Percentiles rank a stretch among this genome's conserved stretches.
phyloP scores from a whole-genome alignment of 2,329 filamentous ascomycete genomes.

The Beauveria rudraprayagi region DNA sequence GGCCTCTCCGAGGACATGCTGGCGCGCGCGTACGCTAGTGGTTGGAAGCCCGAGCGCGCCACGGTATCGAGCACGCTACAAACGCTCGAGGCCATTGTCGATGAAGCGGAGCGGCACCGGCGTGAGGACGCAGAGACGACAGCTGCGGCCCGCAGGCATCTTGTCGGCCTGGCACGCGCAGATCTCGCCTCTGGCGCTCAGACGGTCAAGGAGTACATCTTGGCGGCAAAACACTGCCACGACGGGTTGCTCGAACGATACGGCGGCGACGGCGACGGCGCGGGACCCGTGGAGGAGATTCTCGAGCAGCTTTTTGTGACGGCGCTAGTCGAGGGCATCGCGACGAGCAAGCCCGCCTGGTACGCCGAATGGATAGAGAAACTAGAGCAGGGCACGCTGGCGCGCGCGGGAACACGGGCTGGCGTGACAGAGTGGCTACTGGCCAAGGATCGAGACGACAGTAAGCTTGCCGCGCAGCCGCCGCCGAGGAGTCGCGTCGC shows the following conservation, averaged over 20 bases:
- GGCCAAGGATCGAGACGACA: neutral
- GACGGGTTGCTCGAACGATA: neutral
- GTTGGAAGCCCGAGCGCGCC: neutral
- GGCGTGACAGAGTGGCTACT: constrained; percentile 3
- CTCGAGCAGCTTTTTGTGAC: constrained; percentile 5
- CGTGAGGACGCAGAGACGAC: neutral
- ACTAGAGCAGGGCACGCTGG: neutral
- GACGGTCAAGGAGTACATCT: neutral
- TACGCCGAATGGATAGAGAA: neutral
- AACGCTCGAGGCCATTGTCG: neutral
- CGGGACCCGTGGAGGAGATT: neutral
- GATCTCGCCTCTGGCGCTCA: neutral
- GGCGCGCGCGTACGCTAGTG: neutral
- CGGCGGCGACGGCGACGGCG: neutral
- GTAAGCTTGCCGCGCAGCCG: neutral
- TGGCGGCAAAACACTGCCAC: neutral
- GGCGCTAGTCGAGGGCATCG: neutral
- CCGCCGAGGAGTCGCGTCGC: no score
- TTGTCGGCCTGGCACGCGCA: neutral
- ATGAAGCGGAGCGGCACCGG: neutral
- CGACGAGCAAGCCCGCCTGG: neutral
- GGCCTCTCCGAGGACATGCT: neutral
- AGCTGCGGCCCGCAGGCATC: neutral
- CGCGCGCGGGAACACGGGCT: neutral
- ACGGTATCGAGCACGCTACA: neutral